Evolutionary conservation across 768 basidiomycete species (phyloP), one percentile per base, ranked within the genome.

Genomic region (Clitopilus hobsonii): DNA sequence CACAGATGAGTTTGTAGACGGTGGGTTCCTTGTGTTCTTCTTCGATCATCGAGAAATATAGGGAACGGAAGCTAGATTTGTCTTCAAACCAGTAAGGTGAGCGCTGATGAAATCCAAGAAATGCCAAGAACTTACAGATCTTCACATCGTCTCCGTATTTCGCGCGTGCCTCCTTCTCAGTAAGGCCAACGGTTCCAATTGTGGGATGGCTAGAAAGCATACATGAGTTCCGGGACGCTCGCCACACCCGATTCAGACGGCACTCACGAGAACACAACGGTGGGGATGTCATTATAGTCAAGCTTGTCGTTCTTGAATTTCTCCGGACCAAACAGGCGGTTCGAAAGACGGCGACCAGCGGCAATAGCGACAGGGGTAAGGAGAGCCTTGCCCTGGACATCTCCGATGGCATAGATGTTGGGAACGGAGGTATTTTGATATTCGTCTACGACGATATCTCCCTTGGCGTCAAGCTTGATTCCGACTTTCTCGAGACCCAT

Each of bases 361-460:
- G 96, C 96, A 55, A 99, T 96, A 38, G 97, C 97, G 8, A 99
- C 97, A 14, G 97, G 97, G 3, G 97, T 99, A 56, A 99, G 78
- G 27, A 96, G 76, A 38, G 85, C 91, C 70, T 97, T 95, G 58
- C 97, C 97, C 60, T 84, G 84, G 20, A 94, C 92, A 66, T 99
- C 97, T 1, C 97, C 97, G 54, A 98, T 86, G 1, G 94, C 84
- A 41, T 79, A 86, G 61, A 98, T 77, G 45, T 83, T 79, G 26
- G 81, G 71, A 18, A 94, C 81, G 51, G 67, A 80, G 51, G 91
- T 84, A 66, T 88, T 86, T 77, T 99, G 96, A 69, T 83, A 97
- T 64, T 96, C 90, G 69, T 99, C 92, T 29, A 94, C 93, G 28
- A 88, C 62, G 49, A 98, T 74, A 65, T 97, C 83, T n/a, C 94